Evolutionary conservation across 495 filamentous ascomycete species (phyloP), one percentile per base, ranked within the genome.

Genomic region (Oidiodendron maius): DNA sequence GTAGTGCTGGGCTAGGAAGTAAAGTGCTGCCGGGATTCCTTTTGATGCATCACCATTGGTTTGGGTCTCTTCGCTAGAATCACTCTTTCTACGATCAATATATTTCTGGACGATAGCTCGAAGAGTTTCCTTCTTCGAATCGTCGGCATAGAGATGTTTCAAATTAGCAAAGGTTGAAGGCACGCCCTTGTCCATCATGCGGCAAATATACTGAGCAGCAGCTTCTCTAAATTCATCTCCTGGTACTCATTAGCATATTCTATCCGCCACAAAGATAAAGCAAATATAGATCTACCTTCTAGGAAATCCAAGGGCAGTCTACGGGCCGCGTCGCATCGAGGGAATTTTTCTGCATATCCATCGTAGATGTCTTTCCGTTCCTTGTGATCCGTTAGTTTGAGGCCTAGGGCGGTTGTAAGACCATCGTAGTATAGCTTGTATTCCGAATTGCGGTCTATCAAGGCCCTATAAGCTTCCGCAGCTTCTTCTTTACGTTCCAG

Each of bases 1-100:
- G 71, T 95, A 96, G 65, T 99, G 93, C 59, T 97, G 94, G 4
- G 89, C 88, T 44, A 99, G 80, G 72, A 94, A 99, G 61, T 93
- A 96, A 35, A 86, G 78, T 3, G 83, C 84, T 10, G 90, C 87
- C 5, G 86, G 73, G 42, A 83, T 71, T 58, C 91, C 91, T 43
- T 81, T 78, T 18, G 79, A 76, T 41, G 68, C 64, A 22, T 82
- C 72, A 34, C 71, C 76, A 45, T 76, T 76, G 3, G 56, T 47
- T 48, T 67, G 57, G 12, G 67, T 60, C 54, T 81, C 75, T 11
- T 73, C 76, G 48, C 81, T 81, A 2, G 61, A 46, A 12, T 57
- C 54, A 32, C 59, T 62, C 24, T 71, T 67, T 2, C 40, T 53
- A 21, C 52, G 60, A 9, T 70, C 69, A 21, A 82, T 65, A 57